phyloP scores from a whole-genome alignment of 2,329 filamentous ascomycete species.

The Epichloe coenophiala region DNA sequence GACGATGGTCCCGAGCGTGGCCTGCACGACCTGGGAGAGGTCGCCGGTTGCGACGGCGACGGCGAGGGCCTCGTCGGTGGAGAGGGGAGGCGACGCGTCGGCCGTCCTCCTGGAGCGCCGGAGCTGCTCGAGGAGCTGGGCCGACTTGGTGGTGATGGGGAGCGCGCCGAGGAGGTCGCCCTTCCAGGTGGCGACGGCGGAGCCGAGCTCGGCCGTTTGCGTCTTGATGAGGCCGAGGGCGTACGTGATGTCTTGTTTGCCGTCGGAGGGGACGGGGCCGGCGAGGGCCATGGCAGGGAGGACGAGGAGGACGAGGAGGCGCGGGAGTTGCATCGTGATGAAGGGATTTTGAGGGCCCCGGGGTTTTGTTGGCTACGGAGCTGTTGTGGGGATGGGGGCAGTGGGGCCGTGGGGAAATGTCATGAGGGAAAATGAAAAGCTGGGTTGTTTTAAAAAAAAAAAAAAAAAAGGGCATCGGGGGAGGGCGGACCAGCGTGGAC shows the following conservation, averaged over 20 bases:
- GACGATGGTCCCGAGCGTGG: conserved; percentile 25
- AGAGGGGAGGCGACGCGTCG: conserved; percentile 22
- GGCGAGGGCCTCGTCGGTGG: conserved; percentile 22
- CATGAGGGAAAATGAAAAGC: too few species aligned
- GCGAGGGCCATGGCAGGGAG: conserved; percentile 3
- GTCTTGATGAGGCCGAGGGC: conserved; percentile 22
- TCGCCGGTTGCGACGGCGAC: conserved; percentile 23
- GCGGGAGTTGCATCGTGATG: conserved; percentile 2
- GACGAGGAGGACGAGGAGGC: not conserved
- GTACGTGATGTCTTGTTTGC: conserved; percentile 2
- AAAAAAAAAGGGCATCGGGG: too few species aligned
- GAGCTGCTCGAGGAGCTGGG: conserved; percentile 25
- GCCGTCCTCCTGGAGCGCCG: conserved; percentile 25
- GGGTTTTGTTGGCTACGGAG: not conserved
- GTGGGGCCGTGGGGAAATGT: too few species aligned
- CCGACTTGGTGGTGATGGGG: conserved; percentile 26
- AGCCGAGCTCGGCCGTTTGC: conserved; percentile 21
- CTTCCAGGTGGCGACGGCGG: conserved; percentile 22
- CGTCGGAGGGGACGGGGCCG: conserved; percentile 1
- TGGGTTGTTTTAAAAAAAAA: too few species aligned
- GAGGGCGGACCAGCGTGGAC: not conserved
- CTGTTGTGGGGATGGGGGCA: not conserved
- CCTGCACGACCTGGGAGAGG: conserved; percentile 24
- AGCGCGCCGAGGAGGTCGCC: conserved; percentile 24
- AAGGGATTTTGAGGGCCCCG: not conserved